Base-by-base conservation (phyloP, 2,329 filamentous ascomycete species). In the Aspergillus ochraceus region DNA sequence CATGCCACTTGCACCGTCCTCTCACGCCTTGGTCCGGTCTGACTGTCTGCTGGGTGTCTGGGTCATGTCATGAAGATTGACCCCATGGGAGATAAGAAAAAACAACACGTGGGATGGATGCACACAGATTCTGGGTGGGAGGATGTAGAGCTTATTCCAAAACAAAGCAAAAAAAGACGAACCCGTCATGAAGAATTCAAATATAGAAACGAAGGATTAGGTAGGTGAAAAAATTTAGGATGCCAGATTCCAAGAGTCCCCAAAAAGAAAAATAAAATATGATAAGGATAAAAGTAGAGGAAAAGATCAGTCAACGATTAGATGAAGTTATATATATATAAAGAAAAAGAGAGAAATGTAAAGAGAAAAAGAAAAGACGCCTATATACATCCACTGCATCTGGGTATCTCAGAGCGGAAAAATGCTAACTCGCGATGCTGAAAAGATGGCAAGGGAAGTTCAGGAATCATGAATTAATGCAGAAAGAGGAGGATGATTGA, bases 371-470 rank as follows among this genome's bases (percentile, higher is more conserved):
- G 17, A 47, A 47, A 47, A 24, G 65, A 70, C 67, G 65, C 66
- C 66, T 67, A 68, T 69, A 66, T 67, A 66, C 64, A 63, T 60
- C 65, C 59, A 57, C 56, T 61, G 61, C 63, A 51, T 57, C 60
- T 60, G 64, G 64, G 66, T 67, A 66, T 69, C 62, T 68, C 57
- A 52, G 58, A 60, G 53, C 51, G 57, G 53, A 60, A 67, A 29
- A 64, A 66, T 60, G 55, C 52, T 52, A 52, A 58, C 56, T 52
- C 49, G 46, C 57, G 55, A 52, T 30, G 47, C 32, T 29, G 26
- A 52, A 58, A 58, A 39, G 42, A 12, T 45, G 10, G 19, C 19
- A 32, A 30, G 39, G 19, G 32, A 45, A 30, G 53, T 58, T 53
- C 26, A 19, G 54, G 36, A 46, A 55, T 52, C 19, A 49, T 36